Evolutionary conservation across 805 yeast genomes (phyloP), one percentile per base, ranked within the genome.

Genomic region (Ogataea nakhonphanomensis): DNA sequence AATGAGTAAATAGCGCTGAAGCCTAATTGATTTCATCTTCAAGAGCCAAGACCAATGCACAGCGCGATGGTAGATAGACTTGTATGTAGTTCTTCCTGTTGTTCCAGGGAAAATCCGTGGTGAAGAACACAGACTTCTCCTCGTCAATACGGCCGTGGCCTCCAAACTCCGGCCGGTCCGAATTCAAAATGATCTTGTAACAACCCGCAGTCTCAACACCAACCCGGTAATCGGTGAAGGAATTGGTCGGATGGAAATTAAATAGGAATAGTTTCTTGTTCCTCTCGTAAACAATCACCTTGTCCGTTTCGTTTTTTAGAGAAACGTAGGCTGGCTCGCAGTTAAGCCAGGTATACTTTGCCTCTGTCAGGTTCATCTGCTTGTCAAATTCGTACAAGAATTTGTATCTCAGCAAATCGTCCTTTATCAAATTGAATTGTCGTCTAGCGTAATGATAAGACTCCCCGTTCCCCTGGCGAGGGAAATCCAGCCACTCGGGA

Each of bases 401-500:
- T 58, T 79, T 78, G 67, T 91, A 91, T 47, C 96, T 75, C 54
- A 93, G 69, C 45, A 87, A 65, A 21, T 81, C 76, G 59, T 93
- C 97, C 39, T 83, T 81, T 26, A 83, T 76, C 52, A 91, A 73
- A 56, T 88, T 88, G 73, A 90, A 93, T 64, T 91, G 99, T 55
- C 99, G 78, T 58, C 98, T 78, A 2, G 97, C 96, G 57, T 93
- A 91, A 65, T 86, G 93, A 65, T 85, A 91, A 13, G 93, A 82
- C 60, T 88, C 89, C 21, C 74, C 74, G 64, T 91, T 93, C 25
- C 96, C 96, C 22, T 50, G 82, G 55, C 96, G 79, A 10, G 99
- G 98, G 73, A 91, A 93, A 64, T 91, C 99, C 37, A 93, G 75
- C 99, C 99, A 91, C 61, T 91, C 99, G 3, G 98, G 99, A 57